phyloP scores from a whole-genome alignment of 768 basidiomycete genomes.

The Serendipita sp. region DNA sequence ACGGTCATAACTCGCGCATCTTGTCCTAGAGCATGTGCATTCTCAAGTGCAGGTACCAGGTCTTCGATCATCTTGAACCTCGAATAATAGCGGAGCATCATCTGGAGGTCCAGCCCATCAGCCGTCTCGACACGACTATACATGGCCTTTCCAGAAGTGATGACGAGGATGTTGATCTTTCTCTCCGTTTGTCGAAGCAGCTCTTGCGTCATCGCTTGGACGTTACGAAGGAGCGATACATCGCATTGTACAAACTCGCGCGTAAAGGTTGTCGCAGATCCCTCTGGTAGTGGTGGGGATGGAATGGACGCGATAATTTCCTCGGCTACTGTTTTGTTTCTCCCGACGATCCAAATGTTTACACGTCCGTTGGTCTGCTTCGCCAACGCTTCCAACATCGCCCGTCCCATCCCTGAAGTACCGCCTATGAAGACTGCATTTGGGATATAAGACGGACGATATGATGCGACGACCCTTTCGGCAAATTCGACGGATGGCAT shows the following conservation, averaged over 20 bases:
- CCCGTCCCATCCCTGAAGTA: slow-evolving; percentile 7
- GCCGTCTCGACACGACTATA: background rate
- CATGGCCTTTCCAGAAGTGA: slow-evolving; percentile 1
- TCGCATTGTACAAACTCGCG: slow-evolving; percentile 20
- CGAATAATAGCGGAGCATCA: slow-evolving; percentile 35
- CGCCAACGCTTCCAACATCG: slow-evolving; percentile 1
- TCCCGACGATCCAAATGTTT: slow-evolving; percentile 13
- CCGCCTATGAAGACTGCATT: slow-evolving; percentile 10
- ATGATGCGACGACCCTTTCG: too few species aligned
- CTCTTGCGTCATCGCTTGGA: slow-evolving; percentile 5
- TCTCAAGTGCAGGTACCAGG: slow-evolving; percentile 27
- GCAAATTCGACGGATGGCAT: too few species aligned
- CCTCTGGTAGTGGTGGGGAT: background rate
- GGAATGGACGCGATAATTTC: slow-evolving; percentile 11
- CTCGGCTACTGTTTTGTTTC: slow-evolving; percentile 11
- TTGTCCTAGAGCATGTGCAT: slow-evolving; percentile 30
- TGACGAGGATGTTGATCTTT: slow-evolving; percentile 12
- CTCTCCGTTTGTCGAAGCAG: slow-evolving; percentile 6
- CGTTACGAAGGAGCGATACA: slow-evolving; percentile 12
- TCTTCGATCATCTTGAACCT: slow-evolving; percentile 35
- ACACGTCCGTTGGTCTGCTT: slow-evolving; percentile 9
- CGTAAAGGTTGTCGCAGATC: slow-evolving; percentile 5
- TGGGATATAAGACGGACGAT: background rate
- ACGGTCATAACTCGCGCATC: slow-evolving; percentile 35
- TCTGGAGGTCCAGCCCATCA: slow-evolving; percentile 8